Conservation (phyloP, 805 yeast species). For the Ogataea siamensis region DNA sequence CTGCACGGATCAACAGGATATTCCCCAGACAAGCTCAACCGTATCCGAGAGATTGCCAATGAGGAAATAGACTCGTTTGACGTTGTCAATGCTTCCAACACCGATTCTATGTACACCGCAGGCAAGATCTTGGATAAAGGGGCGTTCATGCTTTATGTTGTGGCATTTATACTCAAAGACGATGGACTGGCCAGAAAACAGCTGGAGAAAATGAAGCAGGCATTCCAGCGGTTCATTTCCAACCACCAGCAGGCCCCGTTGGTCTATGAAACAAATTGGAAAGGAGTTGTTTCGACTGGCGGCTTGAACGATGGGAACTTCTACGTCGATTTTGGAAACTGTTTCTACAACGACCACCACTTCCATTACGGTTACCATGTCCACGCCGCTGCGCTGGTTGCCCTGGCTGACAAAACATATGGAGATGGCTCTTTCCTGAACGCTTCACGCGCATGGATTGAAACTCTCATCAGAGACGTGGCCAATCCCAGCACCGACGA, state of each 20-base stretch:
- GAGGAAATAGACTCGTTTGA: constrained; percentile 52
- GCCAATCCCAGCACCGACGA: constrained; percentile 59
- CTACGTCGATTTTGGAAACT: constrained; percentile 60
- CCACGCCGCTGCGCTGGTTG: constrained; percentile 80
- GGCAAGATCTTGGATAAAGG: constrained; percentile 89
- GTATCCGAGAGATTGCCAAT: constrained; percentile 48
- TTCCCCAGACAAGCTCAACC: constrained; percentile 37
- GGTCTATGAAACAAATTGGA: constrained; percentile 76
- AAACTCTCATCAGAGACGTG: constrained; percentile 61
- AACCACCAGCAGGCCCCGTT: constrained; percentile 74
- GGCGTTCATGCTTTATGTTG: constrained; percentile 78
- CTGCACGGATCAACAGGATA: constrained; percentile 37
- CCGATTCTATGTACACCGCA: constrained; percentile 85
- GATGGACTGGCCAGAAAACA: constrained; percentile 46
- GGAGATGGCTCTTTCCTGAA: constrained; percentile 53
- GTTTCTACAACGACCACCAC: constrained; percentile 82
- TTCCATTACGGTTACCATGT: constrained; percentile 84
- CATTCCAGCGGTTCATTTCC: constrained; percentile 63
- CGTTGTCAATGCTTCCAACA: constrained; percentile 53
- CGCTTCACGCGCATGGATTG: constrained; percentile 54
- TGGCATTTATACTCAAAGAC: constrained; percentile 64
- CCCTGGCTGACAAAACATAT: constrained; percentile 52
- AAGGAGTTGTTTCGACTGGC: constrained; percentile 73
- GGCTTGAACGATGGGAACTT: constrained; percentile 38
- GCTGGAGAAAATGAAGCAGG: constrained; percentile 58